A percentile compares a stretch with the other conserved stretches of the same genome.
phyloP scores from a whole-genome alignment of 768 basidiomycete species.

The Hydnomerulius pinastri region DNA sequence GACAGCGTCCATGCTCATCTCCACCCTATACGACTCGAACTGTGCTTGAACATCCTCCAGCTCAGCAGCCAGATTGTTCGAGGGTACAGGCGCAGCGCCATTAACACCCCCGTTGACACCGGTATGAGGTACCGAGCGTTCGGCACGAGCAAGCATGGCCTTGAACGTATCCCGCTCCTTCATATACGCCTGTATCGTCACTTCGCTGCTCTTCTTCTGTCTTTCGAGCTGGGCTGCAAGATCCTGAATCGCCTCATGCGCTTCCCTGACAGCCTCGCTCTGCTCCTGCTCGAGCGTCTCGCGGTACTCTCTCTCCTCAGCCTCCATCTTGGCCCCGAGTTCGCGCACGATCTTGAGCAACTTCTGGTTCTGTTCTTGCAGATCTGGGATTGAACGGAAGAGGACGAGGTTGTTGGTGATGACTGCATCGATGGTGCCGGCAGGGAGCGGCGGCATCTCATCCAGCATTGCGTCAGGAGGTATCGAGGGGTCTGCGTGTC shows the following conservation, averaged over 20 bases:
- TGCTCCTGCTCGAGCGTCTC: conserved; percentile 73
- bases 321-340: conserved; percentile 83
- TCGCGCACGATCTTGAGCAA: conserved; percentile 82
- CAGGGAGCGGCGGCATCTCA: conserved; percentile 45
- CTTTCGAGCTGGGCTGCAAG: conserved; percentile 77
- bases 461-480: conserved; percentile 66
- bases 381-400: conserved; percentile 72
- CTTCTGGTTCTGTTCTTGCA: conserved; percentile 94
- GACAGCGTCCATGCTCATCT: conserved; percentile 78
- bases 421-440: conserved; percentile 68
- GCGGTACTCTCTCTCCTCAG: conserved; percentile 75
- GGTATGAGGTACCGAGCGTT: conserved; percentile 25
- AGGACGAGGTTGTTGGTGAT: conserved; percentile 89
- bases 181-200: conserved; percentile 75
- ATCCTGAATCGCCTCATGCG: conserved; percentile 82
- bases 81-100: conserved; percentile 17
- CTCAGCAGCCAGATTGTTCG: conserved; percentile 54
- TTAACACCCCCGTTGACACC: conserved; percentile 36
- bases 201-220: conserved; percentile 70
- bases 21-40: conserved; percentile 77
- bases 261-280: conserved; percentile 79
- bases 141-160: conserved; percentile 64
- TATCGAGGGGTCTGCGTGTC: conserved; percentile 82
- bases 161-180: conserved; percentile 88
- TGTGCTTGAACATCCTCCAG: conserved; percentile 74